phyloP scores from a whole-genome alignment of 768 basidiomycete genomes.

The Leucogyrophana mollusca region DNA sequence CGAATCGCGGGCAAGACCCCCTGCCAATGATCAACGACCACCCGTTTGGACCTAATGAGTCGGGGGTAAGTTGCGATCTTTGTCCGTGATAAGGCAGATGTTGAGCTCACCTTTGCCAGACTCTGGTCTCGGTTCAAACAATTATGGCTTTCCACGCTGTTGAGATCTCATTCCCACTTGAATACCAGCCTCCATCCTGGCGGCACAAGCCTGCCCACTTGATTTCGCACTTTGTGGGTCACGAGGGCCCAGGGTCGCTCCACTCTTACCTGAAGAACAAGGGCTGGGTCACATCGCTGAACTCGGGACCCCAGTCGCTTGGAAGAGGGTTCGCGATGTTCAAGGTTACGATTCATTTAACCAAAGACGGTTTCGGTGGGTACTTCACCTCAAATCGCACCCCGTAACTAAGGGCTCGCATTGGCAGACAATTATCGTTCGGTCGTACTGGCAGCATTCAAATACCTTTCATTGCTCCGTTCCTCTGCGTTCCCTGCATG shows the following conservation, averaged over 20 bases:
- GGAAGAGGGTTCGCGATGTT: constrained; percentile 88
- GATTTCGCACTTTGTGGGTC: constrained; percentile 81
- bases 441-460: constrained; percentile 68
- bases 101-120: constrained; percentile 42
- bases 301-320: constrained; percentile 65
- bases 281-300: constrained; percentile 81
- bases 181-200: constrained; percentile 71
- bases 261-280: constrained; percentile 87
- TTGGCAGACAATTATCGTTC: constrained; percentile 69
- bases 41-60: constrained; percentile 71
- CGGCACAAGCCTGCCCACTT: constrained; percentile 75
- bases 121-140: constrained; percentile 83
- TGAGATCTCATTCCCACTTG: constrained; percentile 80
- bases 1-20: constrained; percentile 59
- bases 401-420: constrained; percentile 1
- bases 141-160: constrained; percentile 84
- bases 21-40: constrained; percentile 67
- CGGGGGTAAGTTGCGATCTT: constrained; percentile 53
- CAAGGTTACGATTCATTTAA: constrained; percentile 79
- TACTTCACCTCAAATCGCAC: constrained; percentile 1
- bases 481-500: constrained; percentile 58
- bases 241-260: constrained; percentile 91
- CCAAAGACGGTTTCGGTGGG: constrained; percentile 84
- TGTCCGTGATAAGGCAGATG: constrained; percentile 12
- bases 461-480: constrained; percentile 74